Percentiles rank a stretch among this genome's conserved stretches.
These are phyloP conservation scores for Pouteria glomerata DNA, from an alignment of 148 eudicot genomes.

Conservation along the genomic window DNA sequence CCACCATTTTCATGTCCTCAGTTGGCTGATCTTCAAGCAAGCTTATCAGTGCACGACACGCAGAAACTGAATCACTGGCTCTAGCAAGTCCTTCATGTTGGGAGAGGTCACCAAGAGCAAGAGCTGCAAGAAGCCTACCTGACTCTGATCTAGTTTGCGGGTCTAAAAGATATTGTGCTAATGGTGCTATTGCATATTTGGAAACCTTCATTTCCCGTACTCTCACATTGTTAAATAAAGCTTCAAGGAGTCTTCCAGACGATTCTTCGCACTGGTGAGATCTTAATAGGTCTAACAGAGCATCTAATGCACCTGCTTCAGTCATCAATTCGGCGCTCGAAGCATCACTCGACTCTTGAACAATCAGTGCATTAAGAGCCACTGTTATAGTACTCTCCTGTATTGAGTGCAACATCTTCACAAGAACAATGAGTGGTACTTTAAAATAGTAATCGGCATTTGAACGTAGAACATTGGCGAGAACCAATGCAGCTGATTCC, in stretches of 20 bases:
- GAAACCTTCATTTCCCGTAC: conserved; percentile 69
- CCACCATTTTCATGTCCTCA: conserved; percentile 72
- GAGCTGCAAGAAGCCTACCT: conserved; percentile 68
- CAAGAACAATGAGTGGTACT: conserved; percentile 68
- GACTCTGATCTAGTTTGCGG: conserved; percentile 68
- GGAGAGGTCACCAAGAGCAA: conserved; percentile 83
- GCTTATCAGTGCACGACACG: conserved; percentile 68
- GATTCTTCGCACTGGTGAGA: conserved; percentile 77
- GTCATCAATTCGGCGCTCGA: conserved; percentile 67
- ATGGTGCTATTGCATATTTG: conserved; percentile 66
- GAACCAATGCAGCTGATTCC: conserved; percentile 73
- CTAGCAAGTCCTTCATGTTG: conserved; percentile 76
- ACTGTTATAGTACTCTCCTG: conserved; percentile 41
- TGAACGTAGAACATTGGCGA: conserved; percentile 49
- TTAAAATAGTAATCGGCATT: conserved; percentile 49
- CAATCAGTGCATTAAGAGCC: conserved; percentile 56
- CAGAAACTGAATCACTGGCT: conserved; percentile 59
- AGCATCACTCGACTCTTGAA: conserved; percentile 51
- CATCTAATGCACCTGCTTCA: conserved; percentile 65
- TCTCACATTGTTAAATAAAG: conserved; percentile 52
- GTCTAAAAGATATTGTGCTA: conserved; percentile 73
- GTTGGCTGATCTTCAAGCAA: conserved; percentile 71
- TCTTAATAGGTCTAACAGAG: conserved; percentile 56
- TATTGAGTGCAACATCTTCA: conserved; percentile 60
- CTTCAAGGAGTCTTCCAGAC: conserved; percentile 66